Base-by-base conservation (phyloP, 192 early-diverging fungal species). In the Geranomyces variabilis region DNA sequence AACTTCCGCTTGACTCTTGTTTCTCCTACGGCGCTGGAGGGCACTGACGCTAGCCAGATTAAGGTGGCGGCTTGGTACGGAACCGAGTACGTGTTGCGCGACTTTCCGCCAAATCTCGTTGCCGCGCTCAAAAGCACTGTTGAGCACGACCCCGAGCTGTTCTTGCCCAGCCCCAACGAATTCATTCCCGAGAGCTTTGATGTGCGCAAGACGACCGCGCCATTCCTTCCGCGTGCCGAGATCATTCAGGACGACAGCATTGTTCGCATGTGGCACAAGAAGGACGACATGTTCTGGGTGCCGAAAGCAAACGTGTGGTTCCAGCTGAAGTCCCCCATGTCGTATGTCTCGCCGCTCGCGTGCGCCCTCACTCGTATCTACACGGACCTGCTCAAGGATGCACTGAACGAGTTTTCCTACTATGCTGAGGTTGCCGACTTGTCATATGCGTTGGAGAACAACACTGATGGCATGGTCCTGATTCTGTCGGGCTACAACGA, bases 271-370 rank as follows among this genome's bases (percentile, higher is more conserved):
- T 99, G 96, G 96, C 88, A 93, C 77, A 96, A 96, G 77, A 92
- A 92, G 67, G 96, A 99, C 79, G 93, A 96, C 75, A 91, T 85
- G 1, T 99, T 94, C 69, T 91, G 88, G 84, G 85, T 95, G 21
- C 97, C 97, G 36, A 93, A 95, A 67, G 92, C 91, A 62, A 88
- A 90, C 66, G 79, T 93, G 56, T 89, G 84, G 65, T 86, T 97
- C 48, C 77, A 83, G 51, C 48, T 88, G 22, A 78, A 73, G 60
- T 75, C 86, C 17, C 95, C 93, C n/a, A 71, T 90, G 17, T 84
- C 88, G 0, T 92, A 96, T 77, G 83, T 88, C 24, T 89, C 88
- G 22, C 93, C 93, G 15, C 77, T 82, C 48, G 87, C 87, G 64
- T 91, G 86, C 66, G 89, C 94, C 34, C 83, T 87, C 9, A 84